Evolutionary conservation across 441 rosid genomes (phyloP).

Genomic region (Cnidoscolus chayamansa): DNA sequence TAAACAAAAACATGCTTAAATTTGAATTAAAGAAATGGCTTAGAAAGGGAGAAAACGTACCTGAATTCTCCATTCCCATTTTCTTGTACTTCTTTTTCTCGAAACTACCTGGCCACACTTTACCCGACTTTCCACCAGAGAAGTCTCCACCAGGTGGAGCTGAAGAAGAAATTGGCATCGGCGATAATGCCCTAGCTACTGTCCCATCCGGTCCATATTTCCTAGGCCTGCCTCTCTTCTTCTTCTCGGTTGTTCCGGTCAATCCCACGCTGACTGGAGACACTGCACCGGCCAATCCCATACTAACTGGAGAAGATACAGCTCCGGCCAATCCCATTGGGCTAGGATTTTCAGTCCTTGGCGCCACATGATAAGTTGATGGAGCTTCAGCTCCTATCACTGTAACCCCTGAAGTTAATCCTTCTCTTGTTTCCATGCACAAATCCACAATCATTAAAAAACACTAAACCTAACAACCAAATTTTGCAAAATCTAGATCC

Average conservation of each 20-base stretch:
- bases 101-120: constrained; percentile 45
- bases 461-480: constrained; percentile 16
- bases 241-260: constrained; percentile 50
- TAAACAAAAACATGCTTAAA: constrained; percentile 4
- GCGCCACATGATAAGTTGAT: constrained; percentile 69
- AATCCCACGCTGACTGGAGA: constrained; percentile 38
- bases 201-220: constrained; percentile 82
- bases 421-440: constrained; percentile 73
- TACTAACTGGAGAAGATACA: constrained; percentile 34
- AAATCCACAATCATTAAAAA: constrained; percentile 14
- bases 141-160: constrained; percentile 51
- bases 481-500: constrained; percentile 20
- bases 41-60: constrained; percentile 28
- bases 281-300: constrained; percentile 33
- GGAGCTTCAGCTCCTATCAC: constrained; percentile 90
- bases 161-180: constrained; percentile 67
- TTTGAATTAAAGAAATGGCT: not conserved
- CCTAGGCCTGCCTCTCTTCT: constrained; percentile 93
- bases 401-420: constrained; percentile 64
- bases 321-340: constrained; percentile 39
- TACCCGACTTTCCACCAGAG: constrained; percentile 57
- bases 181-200: constrained; percentile 50
- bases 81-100: constrained; percentile 57
- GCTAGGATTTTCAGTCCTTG: constrained; percentile 54
- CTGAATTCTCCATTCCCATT: constrained; percentile 49